phyloP scores from a whole-genome alignment of 176 grass and related monocot species.

The Thinopyrum elongatum region DNA sequence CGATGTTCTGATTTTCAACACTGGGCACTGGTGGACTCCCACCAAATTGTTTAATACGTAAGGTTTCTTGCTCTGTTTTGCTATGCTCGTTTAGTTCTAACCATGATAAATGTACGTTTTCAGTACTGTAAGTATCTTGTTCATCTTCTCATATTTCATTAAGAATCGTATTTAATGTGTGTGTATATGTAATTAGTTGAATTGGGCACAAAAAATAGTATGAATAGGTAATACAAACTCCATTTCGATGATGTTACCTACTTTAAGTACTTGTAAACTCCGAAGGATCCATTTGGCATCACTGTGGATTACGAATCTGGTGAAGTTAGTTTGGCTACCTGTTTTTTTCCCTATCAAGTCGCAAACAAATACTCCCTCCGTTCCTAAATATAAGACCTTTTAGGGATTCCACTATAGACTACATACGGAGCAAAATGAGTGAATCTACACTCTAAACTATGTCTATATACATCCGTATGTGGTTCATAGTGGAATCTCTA shows the following conservation, averaged over 20 bases:
- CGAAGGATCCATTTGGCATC: neutral
- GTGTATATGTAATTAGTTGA: neutral
- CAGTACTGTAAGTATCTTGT: neutral
- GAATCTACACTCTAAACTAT: no score
- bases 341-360: neutral
- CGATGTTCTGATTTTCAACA: constrained; percentile 92
- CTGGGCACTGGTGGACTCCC: constrained; percentile 93
- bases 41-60: constrained; percentile 92
- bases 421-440: no score
- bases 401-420: no score
- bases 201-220: neutral
- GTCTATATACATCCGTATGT: no score
- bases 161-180: neutral
- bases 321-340: neutral
- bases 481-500: no score
- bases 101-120: neutral
- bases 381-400: no score
- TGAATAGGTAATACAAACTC: neutral
- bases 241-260: neutral
- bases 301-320: neutral
- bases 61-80: constrained; percentile 35
- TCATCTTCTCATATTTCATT: neutral
- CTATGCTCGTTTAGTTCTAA: neutral
- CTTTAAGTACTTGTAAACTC: neutral
- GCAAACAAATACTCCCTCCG: neutral